Percentiles rank a stretch among this genome's conserved stretches.
These are phyloP conservation scores for Echeveria elegans DNA, from an alignment of 164 flowering plant species.

Conservation along the genomic window DNA sequence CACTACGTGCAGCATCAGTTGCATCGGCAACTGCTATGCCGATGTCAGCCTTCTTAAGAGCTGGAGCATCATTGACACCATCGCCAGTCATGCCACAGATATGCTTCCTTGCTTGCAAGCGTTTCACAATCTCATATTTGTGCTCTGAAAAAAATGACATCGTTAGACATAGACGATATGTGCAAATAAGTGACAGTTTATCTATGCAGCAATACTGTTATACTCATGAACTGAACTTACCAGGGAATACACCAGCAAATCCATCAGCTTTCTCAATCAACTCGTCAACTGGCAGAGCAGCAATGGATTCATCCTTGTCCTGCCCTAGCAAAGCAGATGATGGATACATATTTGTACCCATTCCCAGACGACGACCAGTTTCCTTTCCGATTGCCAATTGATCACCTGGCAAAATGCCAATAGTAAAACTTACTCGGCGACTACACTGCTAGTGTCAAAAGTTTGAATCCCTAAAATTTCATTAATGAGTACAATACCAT, in stretches of 20 bases:
- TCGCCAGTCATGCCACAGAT: conserved; percentile 44
- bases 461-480: no score
- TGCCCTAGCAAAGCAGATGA: conserved; percentile 22
- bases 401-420: conserved; percentile 16
- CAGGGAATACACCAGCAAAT: conserved; percentile 29
- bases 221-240: no score
- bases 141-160: conserved; percentile 24
- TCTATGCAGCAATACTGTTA: neutral
- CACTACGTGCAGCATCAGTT: conserved; percentile 39
- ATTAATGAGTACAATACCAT: neutral
- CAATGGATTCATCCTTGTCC: conserved; percentile 17
- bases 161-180: neutral
- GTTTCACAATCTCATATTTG: conserved; percentile 29
- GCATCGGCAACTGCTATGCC: conserved; percentile 43
- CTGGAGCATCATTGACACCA: conserved; percentile 39
- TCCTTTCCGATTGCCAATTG: conserved; percentile 25
- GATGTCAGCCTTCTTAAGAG: conserved; percentile 33
- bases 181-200: neutral
- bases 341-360: conserved; percentile 32
- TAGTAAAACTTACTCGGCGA: neutral
- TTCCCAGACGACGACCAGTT: conserved; percentile 26
- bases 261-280: conserved; percentile 29
- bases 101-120: conserved; percentile 32
- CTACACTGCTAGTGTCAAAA: no score
- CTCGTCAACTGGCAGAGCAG: conserved; percentile 19